Base-by-base conservation (phyloP, 2,329 filamentous ascomycete genomes). In the Amauroascus verrucosus region DNA sequence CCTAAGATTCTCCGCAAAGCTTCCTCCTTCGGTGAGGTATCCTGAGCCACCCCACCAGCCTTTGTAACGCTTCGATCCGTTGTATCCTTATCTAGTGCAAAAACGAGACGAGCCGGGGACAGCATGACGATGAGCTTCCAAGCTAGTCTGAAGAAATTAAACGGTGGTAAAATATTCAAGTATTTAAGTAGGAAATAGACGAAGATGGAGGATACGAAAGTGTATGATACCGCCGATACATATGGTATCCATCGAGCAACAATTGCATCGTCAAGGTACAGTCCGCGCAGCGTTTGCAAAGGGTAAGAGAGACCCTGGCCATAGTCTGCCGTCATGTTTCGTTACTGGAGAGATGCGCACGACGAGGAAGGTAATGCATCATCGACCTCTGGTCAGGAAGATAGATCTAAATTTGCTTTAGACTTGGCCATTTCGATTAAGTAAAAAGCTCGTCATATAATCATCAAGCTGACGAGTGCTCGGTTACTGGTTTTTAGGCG, bases 1-100 rank as follows among this genome's bases (percentile, higher is more conserved):
- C 82, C 78, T 32, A 88, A 66, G 30, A 88, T 75, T 56, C 80
- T 77, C 60, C 77, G 75, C 70, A 88, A 76, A 8, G 77, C 75
- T 59, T 83, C 77, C 64, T 80, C 82, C 67, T 88, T 89, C 24
- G 77, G 76, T 43, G 66, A 60, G 26, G 67, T 64, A 18, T 57
- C 47, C 50, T 62, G 63, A 62, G 46, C 57, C 60, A 37, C 26
- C n/a, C 24, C 38, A 1, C 38, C 37, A 41, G 35, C 48, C 7
- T 51, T 49, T 13, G 32, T 6, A 16, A 14, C 16, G 35, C 6
- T 28, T 6, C 37, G 18, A 30, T 41, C 24, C 13, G 16, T 30
- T 28, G 26, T 22, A 38, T 53, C 40, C 72, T 75, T 57, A 78
- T 74, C 75, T 72, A 81, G 66, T 43, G 69, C 67, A 56, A 67